These are phyloP conservation scores for Xylaria sp. DNA, from an alignment of 2,329 filamentous ascomycete genomes.

Conservation along the genomic window DNA sequence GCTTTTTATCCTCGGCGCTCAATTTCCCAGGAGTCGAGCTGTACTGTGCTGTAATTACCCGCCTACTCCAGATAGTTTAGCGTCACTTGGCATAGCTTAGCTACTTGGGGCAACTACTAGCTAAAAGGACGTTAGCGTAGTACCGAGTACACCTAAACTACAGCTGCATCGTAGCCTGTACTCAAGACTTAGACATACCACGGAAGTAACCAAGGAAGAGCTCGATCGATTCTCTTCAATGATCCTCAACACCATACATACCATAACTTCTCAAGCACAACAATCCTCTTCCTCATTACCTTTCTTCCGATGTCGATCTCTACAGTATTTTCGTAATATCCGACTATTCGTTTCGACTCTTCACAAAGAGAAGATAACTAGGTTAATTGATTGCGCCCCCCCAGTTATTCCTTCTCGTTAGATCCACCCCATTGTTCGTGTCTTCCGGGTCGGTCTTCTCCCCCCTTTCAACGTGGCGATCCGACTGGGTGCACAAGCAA, in stretches of 20 bases:
- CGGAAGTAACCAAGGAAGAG: not conserved
- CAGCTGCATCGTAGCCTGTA: too few relatives aligned
- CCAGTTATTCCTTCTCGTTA: not conserved
- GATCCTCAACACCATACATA: not conserved
- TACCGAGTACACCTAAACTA: too few relatives aligned
- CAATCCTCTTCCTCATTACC: not conserved
- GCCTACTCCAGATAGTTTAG: not conserved
- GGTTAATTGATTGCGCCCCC: not conserved
- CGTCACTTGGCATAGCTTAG: not conserved
- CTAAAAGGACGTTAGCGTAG: too few relatives aligned
- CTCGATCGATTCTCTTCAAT: not conserved
- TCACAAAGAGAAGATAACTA: not conserved
- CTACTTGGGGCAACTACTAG: too few relatives aligned
- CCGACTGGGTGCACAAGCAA: slow-evolving; percentile 14
- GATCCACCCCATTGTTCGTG: slow-evolving; percentile 4
- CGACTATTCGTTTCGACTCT: not conserved
- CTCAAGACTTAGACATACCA: not conserved
- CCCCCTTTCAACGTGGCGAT: slow-evolving; percentile 10
- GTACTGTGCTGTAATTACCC: not conserved
- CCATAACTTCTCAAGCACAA: not conserved
- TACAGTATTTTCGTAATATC: not conserved
- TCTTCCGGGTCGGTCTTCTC: not conserved
- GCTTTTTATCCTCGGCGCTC: not conserved
- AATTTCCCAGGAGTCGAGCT: not conserved
- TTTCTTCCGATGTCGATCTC: slow-evolving; percentile 14